Conservation (phyloP, 768 basidiomycete species). For the Mycena floridula region DNA sequence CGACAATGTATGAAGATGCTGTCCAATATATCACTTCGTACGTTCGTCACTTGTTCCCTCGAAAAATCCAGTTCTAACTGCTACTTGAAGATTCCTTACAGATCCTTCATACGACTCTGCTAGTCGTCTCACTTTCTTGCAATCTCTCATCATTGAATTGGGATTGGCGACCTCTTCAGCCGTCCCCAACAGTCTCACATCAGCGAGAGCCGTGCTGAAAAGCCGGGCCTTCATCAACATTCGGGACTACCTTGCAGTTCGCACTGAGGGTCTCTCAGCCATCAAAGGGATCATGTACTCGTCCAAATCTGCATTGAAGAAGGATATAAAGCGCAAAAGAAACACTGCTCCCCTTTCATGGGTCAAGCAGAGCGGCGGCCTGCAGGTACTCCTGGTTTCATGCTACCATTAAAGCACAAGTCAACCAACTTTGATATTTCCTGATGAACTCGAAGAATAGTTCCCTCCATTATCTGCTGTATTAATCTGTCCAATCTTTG, state of each 20-base stretch:
- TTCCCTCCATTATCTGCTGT: too few species aligned
- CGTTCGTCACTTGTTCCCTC: slow-evolving; percentile 21
- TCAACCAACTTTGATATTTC: too few species aligned
- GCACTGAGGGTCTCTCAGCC: slow-evolving; percentile 56
- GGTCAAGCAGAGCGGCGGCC: slow-evolving; percentile 42
- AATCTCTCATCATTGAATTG: slow-evolving; percentile 74
- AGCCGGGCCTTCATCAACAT: slow-evolving; percentile 65
- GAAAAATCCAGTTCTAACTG: too few species aligned
- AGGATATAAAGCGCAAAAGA: slow-evolving; percentile 38
- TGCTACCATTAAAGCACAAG: slow-evolving; percentile 39
- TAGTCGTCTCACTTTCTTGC: slow-evolving; percentile 56
- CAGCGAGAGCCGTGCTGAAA: slow-evolving; percentile 66
- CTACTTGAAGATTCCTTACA: slow-evolving; percentile 39
- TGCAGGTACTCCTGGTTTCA: slow-evolving; percentile 35
- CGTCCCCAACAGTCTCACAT: slow-evolving; percentile 56
- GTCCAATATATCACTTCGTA: slow-evolving; percentile 56
- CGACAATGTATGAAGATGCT: slow-evolving; percentile 51
- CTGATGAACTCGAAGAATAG: too few species aligned
- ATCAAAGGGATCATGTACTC: slow-evolving; percentile 58
- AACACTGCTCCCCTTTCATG: slow-evolving; percentile 27
- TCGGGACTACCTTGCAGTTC: slow-evolving; percentile 63
- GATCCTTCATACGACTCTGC: slow-evolving; percentile 36
- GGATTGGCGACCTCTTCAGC: slow-evolving; percentile 45
- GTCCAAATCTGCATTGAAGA: slow-evolving; percentile 53
- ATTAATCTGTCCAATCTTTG: too few species aligned